Percentiles rank a stretch among this genome's conserved stretches.
Conservation (phyloP, 495 filamentous ascomycete species). For the Penicillium bovifimosum region DNA sequence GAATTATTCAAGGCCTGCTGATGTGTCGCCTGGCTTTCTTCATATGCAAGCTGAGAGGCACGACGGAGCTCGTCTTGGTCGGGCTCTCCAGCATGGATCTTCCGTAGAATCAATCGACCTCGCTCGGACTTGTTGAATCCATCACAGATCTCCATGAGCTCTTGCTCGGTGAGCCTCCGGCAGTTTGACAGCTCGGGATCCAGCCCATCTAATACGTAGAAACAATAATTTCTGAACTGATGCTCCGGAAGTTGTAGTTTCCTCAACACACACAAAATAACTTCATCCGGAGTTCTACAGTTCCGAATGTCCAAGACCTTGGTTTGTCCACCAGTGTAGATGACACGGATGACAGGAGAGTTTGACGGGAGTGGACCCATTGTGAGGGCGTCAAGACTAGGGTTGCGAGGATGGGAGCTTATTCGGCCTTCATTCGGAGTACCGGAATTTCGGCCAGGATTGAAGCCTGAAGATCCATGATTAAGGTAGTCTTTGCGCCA, state of each 20-base stretch:
- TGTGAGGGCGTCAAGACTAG: slow-evolving; percentile 72
- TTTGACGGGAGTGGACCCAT: slow-evolving; percentile 75
- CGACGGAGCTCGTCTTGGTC: slow-evolving; percentile 72
- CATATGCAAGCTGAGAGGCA: slow-evolving; percentile 75
- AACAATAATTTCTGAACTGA: slow-evolving; percentile 74
- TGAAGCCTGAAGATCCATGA: slow-evolving; percentile 45
- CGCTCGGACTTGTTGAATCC: slow-evolving; percentile 62
- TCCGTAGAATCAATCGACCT: slow-evolving; percentile 81
- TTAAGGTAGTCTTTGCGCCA: slow-evolving; percentile 52
- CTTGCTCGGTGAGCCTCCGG: slow-evolving; percentile 72
- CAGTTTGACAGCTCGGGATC: slow-evolving; percentile 74
- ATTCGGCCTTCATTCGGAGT: slow-evolving; percentile 43
- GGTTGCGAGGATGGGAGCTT: slow-evolving; percentile 50
- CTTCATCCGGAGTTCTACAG: slow-evolving; percentile 84
- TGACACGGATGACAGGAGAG: slow-evolving; percentile 81
- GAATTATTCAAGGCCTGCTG: slow-evolving; percentile 56
- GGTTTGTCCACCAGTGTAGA: slow-evolving; percentile 83
- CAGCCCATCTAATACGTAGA: slow-evolving; percentile 76
- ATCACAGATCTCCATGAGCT: slow-evolving; percentile 77
- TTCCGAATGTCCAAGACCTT: slow-evolving; percentile 85
- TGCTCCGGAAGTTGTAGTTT: slow-evolving; percentile 75
- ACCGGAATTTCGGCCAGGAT: slow-evolving; percentile 40
- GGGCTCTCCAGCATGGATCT: slow-evolving; percentile 81
- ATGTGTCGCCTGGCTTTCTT: slow-evolving; percentile 73
- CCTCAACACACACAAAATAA: slow-evolving; percentile 76